Evolutionary conservation across 208 protist genomes (phyloP).

Genomic region (Trypanosomatidae sp.): DNA sequence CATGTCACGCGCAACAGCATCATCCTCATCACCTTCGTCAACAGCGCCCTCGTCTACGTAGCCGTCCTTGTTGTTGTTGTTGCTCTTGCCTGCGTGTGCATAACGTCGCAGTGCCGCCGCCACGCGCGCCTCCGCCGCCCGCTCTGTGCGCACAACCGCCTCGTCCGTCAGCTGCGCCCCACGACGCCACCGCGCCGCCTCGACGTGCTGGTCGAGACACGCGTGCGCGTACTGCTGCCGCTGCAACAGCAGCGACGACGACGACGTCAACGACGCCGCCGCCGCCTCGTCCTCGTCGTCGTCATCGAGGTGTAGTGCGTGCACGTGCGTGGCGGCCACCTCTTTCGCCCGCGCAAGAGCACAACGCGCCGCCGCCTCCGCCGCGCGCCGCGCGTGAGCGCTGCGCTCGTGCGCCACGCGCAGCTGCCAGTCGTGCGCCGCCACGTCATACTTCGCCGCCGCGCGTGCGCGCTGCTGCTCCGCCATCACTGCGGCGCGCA

Average conservation of each 20-base stretch:
- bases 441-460: constrained; percentile 49
- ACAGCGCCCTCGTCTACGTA: too few relatives aligned
- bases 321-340: constrained; percentile 19
- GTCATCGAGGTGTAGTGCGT: constrained; percentile 15
- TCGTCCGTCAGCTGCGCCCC: constrained; percentile 27
- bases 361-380: constrained; percentile 23
- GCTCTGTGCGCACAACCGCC: constrained; percentile 37
- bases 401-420: constrained; percentile 18
- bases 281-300: too few relatives aligned
- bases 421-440: constrained; percentile 19
- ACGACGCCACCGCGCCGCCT: constrained; percentile 32
- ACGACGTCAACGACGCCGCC: too few relatives aligned
- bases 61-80: too few relatives aligned
- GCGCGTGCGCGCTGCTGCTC: constrained; percentile 45
- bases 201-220: constrained; percentile 19
- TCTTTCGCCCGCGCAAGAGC: constrained; percentile 14
- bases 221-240: constrained; percentile 14
- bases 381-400: constrained; percentile 19
- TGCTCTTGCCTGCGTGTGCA: neutral
- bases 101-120: constrained; percentile 11
- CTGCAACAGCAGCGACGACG: too few relatives aligned
- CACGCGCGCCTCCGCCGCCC: constrained; percentile 23
- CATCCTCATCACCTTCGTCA: too few relatives aligned
- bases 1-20: too few relatives aligned
- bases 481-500: constrained; percentile 25